Conservation (phyloP, 441 rosid species). For the Flueggea neowawraea region DNA sequence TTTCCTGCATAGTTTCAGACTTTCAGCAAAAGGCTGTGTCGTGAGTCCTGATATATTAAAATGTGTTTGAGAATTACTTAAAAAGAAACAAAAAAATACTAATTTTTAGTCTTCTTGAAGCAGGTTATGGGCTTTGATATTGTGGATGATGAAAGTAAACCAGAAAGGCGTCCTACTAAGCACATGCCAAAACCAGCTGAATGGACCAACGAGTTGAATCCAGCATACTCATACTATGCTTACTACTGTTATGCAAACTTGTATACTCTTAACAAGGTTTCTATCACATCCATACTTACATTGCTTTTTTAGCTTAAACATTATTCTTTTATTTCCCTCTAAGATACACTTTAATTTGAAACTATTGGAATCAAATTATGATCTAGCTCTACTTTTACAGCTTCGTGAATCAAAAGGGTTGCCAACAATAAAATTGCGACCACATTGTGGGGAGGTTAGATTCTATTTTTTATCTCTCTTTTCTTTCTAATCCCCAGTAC, state of each 20-base stretch:
- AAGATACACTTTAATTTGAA: neutral
- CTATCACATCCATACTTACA: neutral
- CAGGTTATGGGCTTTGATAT: conserved; percentile 70
- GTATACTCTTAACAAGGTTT: conserved; percentile 65
- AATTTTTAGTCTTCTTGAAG: conserved; percentile 10
- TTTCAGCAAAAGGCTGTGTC: too few species aligned
- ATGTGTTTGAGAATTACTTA: neutral
- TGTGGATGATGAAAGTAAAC: conserved; percentile 86
- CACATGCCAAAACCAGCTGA: conserved; percentile 75
- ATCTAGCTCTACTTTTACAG: conserved; percentile 30
- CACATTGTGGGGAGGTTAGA: conserved; percentile 76
- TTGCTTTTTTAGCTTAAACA: too few species aligned
- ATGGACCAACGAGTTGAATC: conserved; percentile 77
- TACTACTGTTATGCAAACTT: conserved; percentile 78
- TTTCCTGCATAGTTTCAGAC: too few species aligned
- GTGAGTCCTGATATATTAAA: neutral
- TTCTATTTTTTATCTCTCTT: conserved; percentile 6
- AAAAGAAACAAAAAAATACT: neutral
- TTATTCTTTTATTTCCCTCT: too few species aligned
- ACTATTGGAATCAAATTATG: conserved; percentile 5
- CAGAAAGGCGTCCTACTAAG: conserved; percentile 82
- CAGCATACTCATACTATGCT: conserved; percentile 71
- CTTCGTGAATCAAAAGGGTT: conserved; percentile 79
- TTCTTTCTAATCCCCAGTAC: conserved; percentile 3
- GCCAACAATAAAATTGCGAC: conserved; percentile 69